Percentiles rank a stretch among this genome's conserved stretches.
Conservation (phyloP, 2,329 filamentous ascomycete genomes). For the Aspergillus pseudoglaucus region DNA sequence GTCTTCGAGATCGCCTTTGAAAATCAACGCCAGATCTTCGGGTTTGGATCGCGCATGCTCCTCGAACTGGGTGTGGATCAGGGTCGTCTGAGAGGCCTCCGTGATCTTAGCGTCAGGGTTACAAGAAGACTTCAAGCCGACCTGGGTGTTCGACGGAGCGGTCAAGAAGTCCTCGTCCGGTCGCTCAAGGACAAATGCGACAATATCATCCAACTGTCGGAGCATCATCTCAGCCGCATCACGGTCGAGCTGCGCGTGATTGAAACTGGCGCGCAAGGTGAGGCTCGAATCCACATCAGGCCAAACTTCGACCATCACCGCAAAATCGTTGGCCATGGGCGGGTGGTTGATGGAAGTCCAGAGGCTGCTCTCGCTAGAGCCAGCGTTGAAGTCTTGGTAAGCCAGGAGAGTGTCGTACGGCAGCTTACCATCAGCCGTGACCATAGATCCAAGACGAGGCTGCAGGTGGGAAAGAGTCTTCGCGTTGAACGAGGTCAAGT, state of each 20-base stretch:
- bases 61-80: conserved; percentile 26
- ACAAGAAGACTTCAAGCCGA: conserved; percentile 13
- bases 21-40: conserved; percentile 22
- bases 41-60: conserved; percentile 17
- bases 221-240: conserved; percentile 20
- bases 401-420: conserved; percentile 33
- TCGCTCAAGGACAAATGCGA: conserved; percentile 18
- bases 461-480: conserved; percentile 18
- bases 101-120: conserved; percentile 11
- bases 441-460: conserved; percentile 16
- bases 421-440: conserved; percentile 17
- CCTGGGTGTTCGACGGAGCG: conserved; percentile 6
- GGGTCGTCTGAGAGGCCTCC: conserved; percentile 8
- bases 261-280: conserved; percentile 23
- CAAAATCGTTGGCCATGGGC: conserved; percentile 26
- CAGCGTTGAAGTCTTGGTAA: conserved; percentile 26
- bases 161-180: conserved; percentile 16
- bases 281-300: conserved; percentile 16
- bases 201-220: conserved; percentile 19
- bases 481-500: conserved; percentile 19
- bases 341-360: conserved; percentile 17
- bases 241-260: conserved; percentile 17
- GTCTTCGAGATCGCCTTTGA: conserved; percentile 21
- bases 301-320: conserved; percentile 27
- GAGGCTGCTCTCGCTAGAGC: conserved; percentile 7